Percentiles rank a stretch among this genome's conserved stretches.
These are phyloP conservation scores for Annulohypoxylon bovei DNA, from an alignment of 495 filamentous ascomycete species.

Conservation along the genomic window DNA sequence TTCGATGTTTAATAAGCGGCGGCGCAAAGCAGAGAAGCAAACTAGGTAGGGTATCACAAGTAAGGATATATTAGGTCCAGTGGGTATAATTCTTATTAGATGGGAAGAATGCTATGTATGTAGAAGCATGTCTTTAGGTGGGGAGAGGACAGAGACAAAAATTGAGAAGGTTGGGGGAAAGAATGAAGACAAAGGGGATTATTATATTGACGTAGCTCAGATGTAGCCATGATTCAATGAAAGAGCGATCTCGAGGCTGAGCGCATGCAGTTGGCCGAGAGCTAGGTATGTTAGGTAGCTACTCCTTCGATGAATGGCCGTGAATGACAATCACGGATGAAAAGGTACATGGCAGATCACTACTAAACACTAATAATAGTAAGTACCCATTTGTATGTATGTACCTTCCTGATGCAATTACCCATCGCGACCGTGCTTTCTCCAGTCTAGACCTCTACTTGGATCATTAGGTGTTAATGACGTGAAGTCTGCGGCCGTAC, in stretches of 20 bases:
- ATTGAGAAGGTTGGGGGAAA: conserved; percentile 5
- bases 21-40: conserved; percentile 10
- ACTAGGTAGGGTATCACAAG: conserved; percentile 34
- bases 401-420: neutral
- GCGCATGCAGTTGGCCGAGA: conserved; percentile 33
- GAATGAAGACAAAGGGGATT: conserved; percentile 23
- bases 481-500: conserved; percentile 24
- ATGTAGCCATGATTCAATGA: conserved; percentile 38
- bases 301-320: neutral
- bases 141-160: neutral
- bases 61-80: conserved; percentile 18
- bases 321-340: conserved; percentile 3
- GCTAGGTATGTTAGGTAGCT: neutral
- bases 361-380: neutral
- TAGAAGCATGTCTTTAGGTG: neutral
- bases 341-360: conserved; percentile 12
- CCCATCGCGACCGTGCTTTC: conserved; percentile 4
- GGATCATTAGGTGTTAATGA: conserved; percentile 31
- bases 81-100: conserved; percentile 23
- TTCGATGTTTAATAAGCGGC: neutral
- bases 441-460: conserved; percentile 2
- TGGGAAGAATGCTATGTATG: conserved; percentile 6
- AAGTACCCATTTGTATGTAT: conserved; percentile 15
- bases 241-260: conserved; percentile 13
- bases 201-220: conserved; percentile 37